Evolutionary conservation across 1,139 yeast species (phyloP).

Genomic region (Debaryomycetaceae sp.): DNA sequence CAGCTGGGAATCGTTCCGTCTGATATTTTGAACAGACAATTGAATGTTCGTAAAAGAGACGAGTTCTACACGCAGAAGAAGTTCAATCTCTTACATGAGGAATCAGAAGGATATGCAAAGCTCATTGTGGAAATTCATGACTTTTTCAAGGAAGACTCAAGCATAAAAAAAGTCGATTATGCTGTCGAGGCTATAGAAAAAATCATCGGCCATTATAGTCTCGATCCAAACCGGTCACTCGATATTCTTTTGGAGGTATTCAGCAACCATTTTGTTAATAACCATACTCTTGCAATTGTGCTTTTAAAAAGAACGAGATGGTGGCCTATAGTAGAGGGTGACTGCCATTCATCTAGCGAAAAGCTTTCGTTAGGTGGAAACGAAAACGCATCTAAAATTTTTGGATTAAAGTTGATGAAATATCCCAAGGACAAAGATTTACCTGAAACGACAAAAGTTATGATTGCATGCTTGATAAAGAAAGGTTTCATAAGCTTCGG

Average conservation of each 20-base stretch:
- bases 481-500: constrained; percentile 68
- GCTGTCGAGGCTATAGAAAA: constrained; percentile 52
- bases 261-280: constrained; percentile 40
- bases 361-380: constrained; percentile 52
- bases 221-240: constrained; percentile 73
- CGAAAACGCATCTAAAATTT: constrained; percentile 53
- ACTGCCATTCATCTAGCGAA: constrained; percentile 24
- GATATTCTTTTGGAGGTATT: constrained; percentile 58
- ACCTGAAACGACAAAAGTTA: constrained; percentile 46
- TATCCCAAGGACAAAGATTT: constrained; percentile 28
- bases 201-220: constrained; percentile 70
- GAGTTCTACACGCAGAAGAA: constrained; percentile 67
- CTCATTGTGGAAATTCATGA: constrained; percentile 51
- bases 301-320: constrained; percentile 54
- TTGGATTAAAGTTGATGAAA: constrained; percentile 54
- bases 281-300: constrained; percentile 43
- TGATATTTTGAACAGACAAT: constrained; percentile 32
- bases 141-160: constrained; percentile 40
- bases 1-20: constrained; percentile 38
- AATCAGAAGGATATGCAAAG: constrained; percentile 77
- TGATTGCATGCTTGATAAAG: constrained; percentile 57
- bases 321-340: constrained; percentile 55
- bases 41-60: constrained; percentile 47
- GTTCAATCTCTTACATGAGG: constrained; percentile 74
- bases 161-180: constrained; percentile 40